Conservation (phyloP, 768 basidiomycete genomes). For the Boletus fagicola region DNA sequence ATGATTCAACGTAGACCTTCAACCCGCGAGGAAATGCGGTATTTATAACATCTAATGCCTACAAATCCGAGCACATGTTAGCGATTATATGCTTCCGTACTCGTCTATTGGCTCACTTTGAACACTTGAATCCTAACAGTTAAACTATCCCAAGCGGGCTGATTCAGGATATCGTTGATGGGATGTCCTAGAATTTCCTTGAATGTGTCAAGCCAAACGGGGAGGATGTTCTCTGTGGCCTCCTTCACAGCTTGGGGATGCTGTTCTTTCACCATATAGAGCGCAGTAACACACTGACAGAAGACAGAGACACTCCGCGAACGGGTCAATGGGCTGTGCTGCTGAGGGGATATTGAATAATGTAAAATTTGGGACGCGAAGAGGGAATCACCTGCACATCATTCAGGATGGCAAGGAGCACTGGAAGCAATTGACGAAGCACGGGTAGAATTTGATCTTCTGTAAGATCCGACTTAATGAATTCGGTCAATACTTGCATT, state of each 20-base stretch:
- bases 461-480: slow-evolving; percentile 87
- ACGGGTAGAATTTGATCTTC: slow-evolving; percentile 95
- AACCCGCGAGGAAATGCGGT: slow-evolving; percentile 79
- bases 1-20: slow-evolving; percentile 56
- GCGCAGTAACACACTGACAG: slow-evolving; percentile 80
- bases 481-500: slow-evolving; percentile 94
- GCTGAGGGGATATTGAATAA: slow-evolving; percentile 33
- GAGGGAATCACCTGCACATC: slow-evolving; percentile 56
- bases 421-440: slow-evolving; percentile 83
- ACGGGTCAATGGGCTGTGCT: slow-evolving; percentile 77
- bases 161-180: slow-evolving; percentile 54
- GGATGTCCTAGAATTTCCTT: slow-evolving; percentile 69
- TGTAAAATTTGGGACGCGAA: neutral
- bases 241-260: slow-evolving; percentile 85
- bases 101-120: slow-evolving; percentile 50
- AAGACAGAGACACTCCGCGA: slow-evolving; percentile 86
- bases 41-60: slow-evolving; percentile 81
- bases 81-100: neutral
- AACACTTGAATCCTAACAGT: slow-evolving; percentile 81
- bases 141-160: slow-evolving; percentile 76
- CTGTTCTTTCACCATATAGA: slow-evolving; percentile 95
- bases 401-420: slow-evolving; percentile 77
- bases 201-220: slow-evolving; percentile 92
- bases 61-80: slow-evolving; percentile 3
- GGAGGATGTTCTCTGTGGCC: slow-evolving; percentile 75